These are phyloP conservation scores for Exserohilum rostratum DNA, from an alignment of 2,329 filamentous ascomycete species.

Conservation along the genomic window DNA sequence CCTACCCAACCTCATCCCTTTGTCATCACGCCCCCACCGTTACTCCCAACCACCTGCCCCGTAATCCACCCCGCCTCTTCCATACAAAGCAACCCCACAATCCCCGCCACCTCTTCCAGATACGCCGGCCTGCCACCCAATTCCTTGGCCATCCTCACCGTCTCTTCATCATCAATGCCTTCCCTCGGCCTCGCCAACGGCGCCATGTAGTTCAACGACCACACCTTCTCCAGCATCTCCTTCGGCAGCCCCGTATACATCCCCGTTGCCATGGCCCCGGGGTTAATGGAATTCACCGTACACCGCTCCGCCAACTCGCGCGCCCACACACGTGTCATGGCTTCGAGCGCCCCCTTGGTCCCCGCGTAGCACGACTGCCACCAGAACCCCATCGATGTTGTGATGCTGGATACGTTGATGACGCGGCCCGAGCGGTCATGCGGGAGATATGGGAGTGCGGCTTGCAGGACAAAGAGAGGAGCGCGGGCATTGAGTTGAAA, in stretches of 20 bases:
- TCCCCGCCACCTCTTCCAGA: constrained; percentile 71
- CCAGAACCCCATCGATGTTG: constrained; percentile 59
- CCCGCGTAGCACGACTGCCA: constrained; percentile 65
- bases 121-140: constrained; percentile 64
- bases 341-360: constrained; percentile 67
- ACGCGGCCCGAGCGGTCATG: constrained; percentile 67
- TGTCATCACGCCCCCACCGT: constrained; percentile 71
- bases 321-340: constrained; percentile 69
- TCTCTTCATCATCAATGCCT: constrained; percentile 52
- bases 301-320: constrained; percentile 63
- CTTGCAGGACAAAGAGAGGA: constrained; percentile 71
- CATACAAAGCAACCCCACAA: constrained; percentile 74
- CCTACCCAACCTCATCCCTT: constrained; percentile 3
- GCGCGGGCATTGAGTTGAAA: constrained; percentile 62
- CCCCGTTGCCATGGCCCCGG: constrained; percentile 60
- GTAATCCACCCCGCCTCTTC: constrained; percentile 73
- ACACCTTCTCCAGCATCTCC: constrained; percentile 64
- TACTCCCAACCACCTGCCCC: constrained; percentile 75
- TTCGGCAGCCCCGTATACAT: constrained; percentile 65
- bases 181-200: constrained; percentile 63
- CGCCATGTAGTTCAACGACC: constrained; percentile 63
- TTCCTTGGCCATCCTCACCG: constrained; percentile 48
- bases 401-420: constrained; percentile 64
- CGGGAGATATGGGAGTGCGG: constrained; percentile 69
- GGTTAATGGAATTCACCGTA: constrained; percentile 68